These are phyloP conservation scores for Ogataea populi-albae DNA, from an alignment of 805 yeast genomes.

Conservation along the genomic window DNA sequence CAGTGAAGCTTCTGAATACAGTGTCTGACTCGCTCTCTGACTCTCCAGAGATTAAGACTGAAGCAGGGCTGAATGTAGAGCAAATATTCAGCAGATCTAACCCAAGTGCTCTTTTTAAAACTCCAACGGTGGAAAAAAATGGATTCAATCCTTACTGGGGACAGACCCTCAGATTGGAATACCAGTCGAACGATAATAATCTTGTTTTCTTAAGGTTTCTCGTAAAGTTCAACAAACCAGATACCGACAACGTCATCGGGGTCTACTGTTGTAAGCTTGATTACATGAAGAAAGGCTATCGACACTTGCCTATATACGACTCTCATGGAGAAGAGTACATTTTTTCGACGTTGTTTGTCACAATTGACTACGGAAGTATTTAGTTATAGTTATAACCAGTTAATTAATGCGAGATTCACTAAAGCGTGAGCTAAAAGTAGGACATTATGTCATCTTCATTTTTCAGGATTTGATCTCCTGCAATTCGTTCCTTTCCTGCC, in stretches of 20 bases:
- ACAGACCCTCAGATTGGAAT: conserved; percentile 42
- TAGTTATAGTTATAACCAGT: neutral
- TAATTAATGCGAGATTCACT: neutral
- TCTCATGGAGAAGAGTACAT: conserved; percentile 71
- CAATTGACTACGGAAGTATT: conserved; percentile 16
- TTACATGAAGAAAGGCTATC: conserved; percentile 72
- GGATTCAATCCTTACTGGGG: conserved; percentile 92
- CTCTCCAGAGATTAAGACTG: neutral
- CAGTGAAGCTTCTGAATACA: conserved; percentile 5
- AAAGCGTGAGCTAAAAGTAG: conserved; percentile 19
- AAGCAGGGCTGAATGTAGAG: conserved; percentile 1
- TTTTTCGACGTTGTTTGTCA: conserved; percentile 49
- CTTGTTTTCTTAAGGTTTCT: conserved; percentile 57
- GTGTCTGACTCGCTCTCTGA: neutral
- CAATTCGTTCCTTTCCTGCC: conserved; percentile 71
- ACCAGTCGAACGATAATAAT: conserved; percentile 37
- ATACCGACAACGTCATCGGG: conserved; percentile 45
- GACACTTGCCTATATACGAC: conserved; percentile 78
- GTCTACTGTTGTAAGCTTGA: conserved; percentile 56
- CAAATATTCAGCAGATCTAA: conserved; percentile 4
- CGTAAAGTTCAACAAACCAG: conserved; percentile 35
- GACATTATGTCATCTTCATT: conserved; percentile 32
- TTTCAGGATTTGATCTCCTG: conserved; percentile 13
- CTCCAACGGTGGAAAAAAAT: conserved; percentile 50
- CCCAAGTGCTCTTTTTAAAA: conserved; percentile 28